These are phyloP conservation scores for Tillandsia leiboldiana DNA, from an alignment of 176 grass and related monocot species.

Conservation along the genomic window DNA sequence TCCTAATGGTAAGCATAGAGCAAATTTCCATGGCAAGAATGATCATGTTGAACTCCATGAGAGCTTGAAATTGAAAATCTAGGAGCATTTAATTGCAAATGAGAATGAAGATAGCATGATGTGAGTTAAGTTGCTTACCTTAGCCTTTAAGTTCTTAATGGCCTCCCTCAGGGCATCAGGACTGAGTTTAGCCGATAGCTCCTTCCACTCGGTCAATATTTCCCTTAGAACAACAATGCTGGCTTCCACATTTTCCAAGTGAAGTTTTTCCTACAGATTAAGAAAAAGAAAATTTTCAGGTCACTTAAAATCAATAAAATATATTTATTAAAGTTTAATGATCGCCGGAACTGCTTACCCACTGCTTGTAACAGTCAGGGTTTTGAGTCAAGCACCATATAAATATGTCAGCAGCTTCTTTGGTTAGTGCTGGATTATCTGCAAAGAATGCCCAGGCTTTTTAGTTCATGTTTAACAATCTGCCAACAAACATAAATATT, in stretches of 20 bases:
- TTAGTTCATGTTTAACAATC: not conserved
- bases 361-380: conserved; percentile 72
- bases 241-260: conserved; percentile 58
- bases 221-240: conserved; percentile 63
- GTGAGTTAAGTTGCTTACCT: conserved; percentile 29
- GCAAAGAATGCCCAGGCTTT: conserved; percentile 2
- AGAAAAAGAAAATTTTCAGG: conserved; percentile 1
- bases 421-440: conserved; percentile 72
- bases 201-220: conserved; percentile 55
- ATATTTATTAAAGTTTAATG: not conserved
- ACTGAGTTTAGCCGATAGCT: conserved; percentile 52
- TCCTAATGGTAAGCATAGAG: no score
- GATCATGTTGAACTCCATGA: not conserved
- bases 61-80: not conserved
- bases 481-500: not conserved
- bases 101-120: not conserved
- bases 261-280: conserved; percentile 44
- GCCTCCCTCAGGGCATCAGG: conserved; percentile 54
- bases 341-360: conserved; percentile 41
- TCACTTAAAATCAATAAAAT: no score
- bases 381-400: conserved; percentile 86
- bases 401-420: conserved; percentile 61
- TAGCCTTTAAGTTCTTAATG: conserved; percentile 62
- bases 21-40: not conserved
- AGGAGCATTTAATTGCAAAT: not conserved